Conservation (phyloP, 2,329 filamentous ascomycete species). For the Simplicillium sp. region DNA sequence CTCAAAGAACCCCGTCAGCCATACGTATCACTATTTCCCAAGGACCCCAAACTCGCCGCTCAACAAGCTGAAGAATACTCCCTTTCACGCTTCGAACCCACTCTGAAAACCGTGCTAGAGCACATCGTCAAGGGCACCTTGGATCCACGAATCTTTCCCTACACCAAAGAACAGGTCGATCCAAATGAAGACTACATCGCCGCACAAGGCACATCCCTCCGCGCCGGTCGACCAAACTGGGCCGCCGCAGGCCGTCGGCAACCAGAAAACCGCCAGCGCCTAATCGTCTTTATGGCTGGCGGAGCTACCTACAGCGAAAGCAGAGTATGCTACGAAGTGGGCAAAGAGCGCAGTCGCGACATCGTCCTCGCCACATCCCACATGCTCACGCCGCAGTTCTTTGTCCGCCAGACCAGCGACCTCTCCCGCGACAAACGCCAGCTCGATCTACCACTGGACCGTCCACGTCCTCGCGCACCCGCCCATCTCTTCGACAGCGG, state of each 20-base stretch:
- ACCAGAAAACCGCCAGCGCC: conserved; percentile 74
- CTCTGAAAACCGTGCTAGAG: conserved; percentile 75
- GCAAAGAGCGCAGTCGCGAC: conserved; percentile 63
- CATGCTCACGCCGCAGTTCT: conserved; percentile 81
- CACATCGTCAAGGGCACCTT: conserved; percentile 57
- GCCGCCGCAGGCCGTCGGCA: conserved; percentile 68
- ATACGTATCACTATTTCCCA: conserved; percentile 60
- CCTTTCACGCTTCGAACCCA: conserved; percentile 79
- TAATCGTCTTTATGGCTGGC: conserved; percentile 91
- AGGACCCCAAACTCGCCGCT: conserved; percentile 42
- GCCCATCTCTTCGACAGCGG: conserved; percentile 67
- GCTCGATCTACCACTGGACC: conserved; percentile 72
- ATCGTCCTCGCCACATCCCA: conserved; percentile 85
- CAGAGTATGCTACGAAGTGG: conserved; percentile 80
- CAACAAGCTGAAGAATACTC: conserved; percentile 65
- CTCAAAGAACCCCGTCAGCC: conserved; percentile 70
- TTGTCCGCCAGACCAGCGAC: conserved; percentile 73
- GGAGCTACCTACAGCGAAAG: conserved; percentile 91
- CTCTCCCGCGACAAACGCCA: conserved; percentile 65
- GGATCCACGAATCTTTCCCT: conserved; percentile 60
- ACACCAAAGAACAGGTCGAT: conserved; percentile 60
- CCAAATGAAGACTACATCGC: conserved; percentile 48
- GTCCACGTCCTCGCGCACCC: conserved; percentile 72
- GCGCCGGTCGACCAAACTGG: conserved; percentile 92
- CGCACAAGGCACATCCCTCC: conserved; percentile 62